phyloP scores from a whole-genome alignment of 768 basidiomycete genomes.

The Boletus rubroflammeus region DNA sequence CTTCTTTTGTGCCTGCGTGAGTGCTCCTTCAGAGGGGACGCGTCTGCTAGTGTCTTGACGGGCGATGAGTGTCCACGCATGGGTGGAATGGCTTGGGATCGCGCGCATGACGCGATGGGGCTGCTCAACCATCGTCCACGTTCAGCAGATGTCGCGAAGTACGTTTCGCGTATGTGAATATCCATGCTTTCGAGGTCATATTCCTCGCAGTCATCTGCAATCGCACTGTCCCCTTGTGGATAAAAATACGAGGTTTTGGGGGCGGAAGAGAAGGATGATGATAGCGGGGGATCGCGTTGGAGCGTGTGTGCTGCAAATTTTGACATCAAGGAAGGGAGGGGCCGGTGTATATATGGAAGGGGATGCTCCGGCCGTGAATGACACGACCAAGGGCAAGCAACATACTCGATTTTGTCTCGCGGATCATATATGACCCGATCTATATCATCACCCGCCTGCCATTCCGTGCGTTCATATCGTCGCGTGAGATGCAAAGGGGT shows the following conservation, averaged over 20 bases:
- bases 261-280: not conserved
- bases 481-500: constrained; percentile 15
- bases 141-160: constrained; percentile 54
- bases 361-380: not conserved
- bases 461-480: not conserved
- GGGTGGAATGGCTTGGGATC: constrained; percentile 12
- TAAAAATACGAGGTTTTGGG: not conserved
- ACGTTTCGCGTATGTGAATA: constrained; percentile 43
- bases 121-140: constrained; percentile 58
- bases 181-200: constrained; percentile 33
- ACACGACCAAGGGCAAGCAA: constrained; percentile 2
- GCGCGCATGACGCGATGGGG: constrained; percentile 34
- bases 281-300: not conserved
- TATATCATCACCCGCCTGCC: constrained; percentile 1
- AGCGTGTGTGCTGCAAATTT: constrained; percentile 10
- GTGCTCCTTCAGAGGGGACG: constrained; percentile 3
- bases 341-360: not conserved
- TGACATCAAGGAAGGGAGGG: constrained; percentile 20
- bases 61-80: constrained; percentile 24
- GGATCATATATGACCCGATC: not conserved
- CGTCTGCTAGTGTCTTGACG: constrained; percentile 8
- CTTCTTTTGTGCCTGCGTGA: not conserved
- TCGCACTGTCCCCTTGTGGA: constrained; percentile 15
- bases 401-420: not conserved
- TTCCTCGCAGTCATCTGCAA: constrained; percentile 24